Evolutionary conservation across 2,329 filamentous ascomycete species (phyloP).

Genomic region (Clonostachys chloroleuca): DNA sequence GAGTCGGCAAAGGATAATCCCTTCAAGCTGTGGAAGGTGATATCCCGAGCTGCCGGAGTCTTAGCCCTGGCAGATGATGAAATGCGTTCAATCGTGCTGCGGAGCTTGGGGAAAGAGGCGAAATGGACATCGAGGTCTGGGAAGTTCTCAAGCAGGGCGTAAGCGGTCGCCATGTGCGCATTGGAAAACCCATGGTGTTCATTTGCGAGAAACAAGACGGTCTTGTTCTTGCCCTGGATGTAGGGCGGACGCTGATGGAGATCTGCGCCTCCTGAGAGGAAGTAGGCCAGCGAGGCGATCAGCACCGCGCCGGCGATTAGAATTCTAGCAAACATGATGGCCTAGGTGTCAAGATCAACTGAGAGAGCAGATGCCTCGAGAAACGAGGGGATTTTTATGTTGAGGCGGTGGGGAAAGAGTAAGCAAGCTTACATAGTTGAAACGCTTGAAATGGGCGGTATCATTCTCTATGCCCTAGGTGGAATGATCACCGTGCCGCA

Average conservation of each 20-base stretch:
- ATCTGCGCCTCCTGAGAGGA: neutral
- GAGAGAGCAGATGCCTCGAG: too few relatives aligned
- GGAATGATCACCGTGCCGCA: too few relatives aligned
- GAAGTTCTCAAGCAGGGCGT: constrained; percentile 22
- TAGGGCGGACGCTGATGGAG: neutral
- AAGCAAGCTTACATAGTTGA: too few relatives aligned
- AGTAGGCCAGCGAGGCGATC: neutral
- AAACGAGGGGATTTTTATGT: too few relatives aligned
- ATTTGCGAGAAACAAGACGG: constrained; percentile 25
- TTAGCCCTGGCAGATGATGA: constrained; percentile 7
- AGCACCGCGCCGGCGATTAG: neutral
- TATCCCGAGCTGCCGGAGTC: constrained; percentile 6
- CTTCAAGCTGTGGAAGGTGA: constrained; percentile 14
- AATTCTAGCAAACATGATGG: neutral
- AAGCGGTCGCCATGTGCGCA: constrained; percentile 27
- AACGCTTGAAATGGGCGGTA: too few relatives aligned
- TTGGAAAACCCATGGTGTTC: constrained; percentile 26
- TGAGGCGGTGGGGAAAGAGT: too few relatives aligned
- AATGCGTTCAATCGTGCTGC: constrained; percentile 4
- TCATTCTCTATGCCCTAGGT: too few relatives aligned
- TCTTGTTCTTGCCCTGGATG: constrained; percentile 15
- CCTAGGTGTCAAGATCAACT: too few relatives aligned
- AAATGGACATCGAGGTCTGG: constrained; percentile 25
- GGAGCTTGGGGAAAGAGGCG: constrained; percentile 19
- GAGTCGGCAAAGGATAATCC: neutral